These are phyloP conservation scores for Citrus trifoliata DNA, from an alignment of 345 rosid species.

Conservation along the genomic window DNA sequence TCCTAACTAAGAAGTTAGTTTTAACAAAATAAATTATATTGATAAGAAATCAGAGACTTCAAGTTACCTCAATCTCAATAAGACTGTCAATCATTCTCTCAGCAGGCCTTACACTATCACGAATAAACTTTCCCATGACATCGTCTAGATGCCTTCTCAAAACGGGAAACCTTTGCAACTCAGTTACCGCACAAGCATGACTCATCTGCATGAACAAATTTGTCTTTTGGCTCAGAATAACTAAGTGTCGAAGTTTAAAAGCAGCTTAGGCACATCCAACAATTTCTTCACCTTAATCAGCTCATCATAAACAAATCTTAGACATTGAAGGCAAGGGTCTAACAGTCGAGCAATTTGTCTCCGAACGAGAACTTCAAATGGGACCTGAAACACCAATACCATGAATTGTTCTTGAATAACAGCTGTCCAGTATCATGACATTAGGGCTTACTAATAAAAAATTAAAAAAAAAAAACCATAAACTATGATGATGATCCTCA, in stretches of 20 bases:
- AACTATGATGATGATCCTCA: slow-evolving; percentile 21
- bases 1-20: neutral
- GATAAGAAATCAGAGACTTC: slow-evolving; percentile 6
- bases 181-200: slow-evolving; percentile 44
- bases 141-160: slow-evolving; percentile 56
- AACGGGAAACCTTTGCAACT: slow-evolving; percentile 57
- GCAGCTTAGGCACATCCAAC: neutral
- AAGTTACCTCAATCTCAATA: slow-evolving; percentile 64
- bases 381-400: slow-evolving; percentile 38
- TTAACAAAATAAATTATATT: neutral
- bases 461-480: neutral
- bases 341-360: slow-evolving; percentile 58
- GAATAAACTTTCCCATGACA: slow-evolving; percentile 46
- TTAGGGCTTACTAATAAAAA: neutral
- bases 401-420: neutral
- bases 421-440: slow-evolving; percentile 4
- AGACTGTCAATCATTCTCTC: slow-evolving; percentile 52
- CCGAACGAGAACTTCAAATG: slow-evolving; percentile 68
- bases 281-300: slow-evolving; percentile 48
- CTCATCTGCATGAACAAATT: slow-evolving; percentile 44
- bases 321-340: slow-evolving; percentile 72
- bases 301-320: slow-evolving; percentile 61
- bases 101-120: slow-evolving; percentile 50
- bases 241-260: neutral
- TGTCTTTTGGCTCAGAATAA: neutral